Evolutionary conservation across 768 basidiomycete genomes (phyloP).

Genomic region (Termitomyces sp.): DNA sequence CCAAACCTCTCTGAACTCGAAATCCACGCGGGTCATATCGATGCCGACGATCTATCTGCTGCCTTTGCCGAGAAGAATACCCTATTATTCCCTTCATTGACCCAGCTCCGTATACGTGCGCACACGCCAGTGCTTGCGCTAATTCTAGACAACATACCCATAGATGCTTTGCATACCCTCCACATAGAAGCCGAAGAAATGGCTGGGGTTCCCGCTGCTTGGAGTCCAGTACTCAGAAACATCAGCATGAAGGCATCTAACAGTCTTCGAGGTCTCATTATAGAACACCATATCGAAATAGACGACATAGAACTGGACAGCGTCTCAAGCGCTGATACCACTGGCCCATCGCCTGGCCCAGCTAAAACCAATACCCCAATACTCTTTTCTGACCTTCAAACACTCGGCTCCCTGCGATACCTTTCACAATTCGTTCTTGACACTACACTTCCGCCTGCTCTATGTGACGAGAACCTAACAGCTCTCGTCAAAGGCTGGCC

Average conservation of each 20-base stretch:
- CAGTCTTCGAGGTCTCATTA: slow-evolving; percentile 34
- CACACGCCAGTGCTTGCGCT: slow-evolving; percentile 31
- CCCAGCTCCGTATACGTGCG: slow-evolving; percentile 40
- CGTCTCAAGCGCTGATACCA: slow-evolving; percentile 14
- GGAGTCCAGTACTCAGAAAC: slow-evolving; percentile 33
- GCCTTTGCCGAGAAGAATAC: slow-evolving; percentile 9
- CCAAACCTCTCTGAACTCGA: slow-evolving; percentile 39
- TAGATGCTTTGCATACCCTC: slow-evolving; percentile 32
- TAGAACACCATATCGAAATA: slow-evolving; percentile 44
- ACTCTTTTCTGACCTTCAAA: slow-evolving; percentile 32
- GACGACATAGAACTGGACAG: slow-evolving; percentile 29
- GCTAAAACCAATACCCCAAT: slow-evolving; percentile 20
- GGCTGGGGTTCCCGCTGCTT: slow-evolving; percentile 24
- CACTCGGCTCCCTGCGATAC: slow-evolving; percentile 30
- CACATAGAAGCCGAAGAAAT: slow-evolving; percentile 36
- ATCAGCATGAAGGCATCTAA: slow-evolving; percentile 27
- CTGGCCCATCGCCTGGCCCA: slow-evolving; percentile 5
- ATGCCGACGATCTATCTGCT: slow-evolving; percentile 23
- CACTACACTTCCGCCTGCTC: slow-evolving; percentile 34
- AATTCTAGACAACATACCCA: slow-evolving; percentile 33
- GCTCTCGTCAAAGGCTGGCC: slow-evolving; percentile 46
- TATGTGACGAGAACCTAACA: slow-evolving; percentile 38
- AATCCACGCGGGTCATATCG: slow-evolving; percentile 41
- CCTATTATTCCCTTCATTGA: slow-evolving; percentile 34
- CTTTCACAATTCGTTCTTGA: slow-evolving; percentile 39